Evolutionary conservation across 2,329 filamentous ascomycete genomes (phyloP).

Genomic region (Xylaria arbuscula): DNA sequence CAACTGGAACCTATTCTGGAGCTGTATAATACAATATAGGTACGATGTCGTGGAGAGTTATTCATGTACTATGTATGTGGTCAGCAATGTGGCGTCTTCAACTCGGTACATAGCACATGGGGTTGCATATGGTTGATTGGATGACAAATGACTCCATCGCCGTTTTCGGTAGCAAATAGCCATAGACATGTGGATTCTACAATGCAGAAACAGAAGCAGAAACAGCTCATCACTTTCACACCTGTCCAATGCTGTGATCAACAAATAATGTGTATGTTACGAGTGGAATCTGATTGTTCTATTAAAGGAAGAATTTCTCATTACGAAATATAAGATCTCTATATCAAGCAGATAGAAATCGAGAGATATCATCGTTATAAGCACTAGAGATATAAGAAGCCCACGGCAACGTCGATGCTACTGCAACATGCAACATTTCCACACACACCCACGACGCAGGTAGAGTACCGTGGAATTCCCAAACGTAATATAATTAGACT

Average conservation of each 20-base stretch:
- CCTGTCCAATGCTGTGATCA: neutral
- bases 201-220: neutral
- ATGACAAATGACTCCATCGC: conserved; percentile 17
- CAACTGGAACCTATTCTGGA: conserved; percentile 11
- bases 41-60: neutral
- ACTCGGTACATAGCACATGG: conserved; percentile 2
- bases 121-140: conserved; percentile 25
- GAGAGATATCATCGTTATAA: neutral
- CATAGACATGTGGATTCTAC: neutral
- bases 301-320: neutral
- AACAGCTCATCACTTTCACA: conserved; percentile 3
- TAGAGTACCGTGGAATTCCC: conserved; percentile 7
- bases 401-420: conserved; percentile 17
- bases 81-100: conserved; percentile 2
- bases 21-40: neutral
- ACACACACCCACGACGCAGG: neutral
- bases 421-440: conserved; percentile 28
- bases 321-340: neutral
- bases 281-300: neutral
- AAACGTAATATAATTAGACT: conserved; percentile 32
- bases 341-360: neutral
- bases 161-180: conserved; percentile 31
- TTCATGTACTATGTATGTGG: neutral
- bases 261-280: neutral
- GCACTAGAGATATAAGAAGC: conserved; percentile 2